Evolutionary conservation across 441 rosid species (phyloP).

Genomic region (Sinapis alba): DNA sequence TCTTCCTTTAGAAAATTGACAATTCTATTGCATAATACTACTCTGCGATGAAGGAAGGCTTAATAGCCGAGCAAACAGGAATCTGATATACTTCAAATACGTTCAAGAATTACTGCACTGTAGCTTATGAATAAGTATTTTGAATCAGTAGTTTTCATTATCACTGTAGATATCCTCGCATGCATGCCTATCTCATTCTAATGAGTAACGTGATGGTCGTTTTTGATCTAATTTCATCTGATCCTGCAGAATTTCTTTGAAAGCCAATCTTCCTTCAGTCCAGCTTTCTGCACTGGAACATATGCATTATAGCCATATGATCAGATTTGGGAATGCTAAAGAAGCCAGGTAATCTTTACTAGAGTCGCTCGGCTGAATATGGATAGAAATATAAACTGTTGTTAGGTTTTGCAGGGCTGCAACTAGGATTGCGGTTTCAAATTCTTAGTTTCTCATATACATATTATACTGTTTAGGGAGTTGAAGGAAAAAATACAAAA

Average conservation of each 20-base stretch:
- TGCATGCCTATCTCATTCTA: constrained; percentile 4
- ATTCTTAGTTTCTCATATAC: constrained; percentile 32
- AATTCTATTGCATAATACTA: constrained; percentile 3
- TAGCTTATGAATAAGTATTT: neutral
- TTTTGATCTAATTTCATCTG: constrained; percentile 8
- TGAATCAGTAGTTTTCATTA: constrained; percentile 8
- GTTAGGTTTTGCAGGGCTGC: neutral
- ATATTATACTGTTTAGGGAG: constrained; percentile 54
- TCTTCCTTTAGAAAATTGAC: neutral
- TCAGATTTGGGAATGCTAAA: constrained; percentile 84
- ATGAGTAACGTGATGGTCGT: constrained; percentile 2
- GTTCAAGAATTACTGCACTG: neutral
- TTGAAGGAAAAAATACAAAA: constrained; percentile 65
- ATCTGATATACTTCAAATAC: neutral
- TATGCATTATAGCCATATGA: constrained; percentile 97
- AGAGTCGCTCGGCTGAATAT: constrained; percentile 17
- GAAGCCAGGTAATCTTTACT: constrained; percentile 71
- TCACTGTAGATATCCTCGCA: neutral
- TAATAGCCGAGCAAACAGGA: constrained; percentile 9
- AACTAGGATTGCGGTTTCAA: constrained; percentile 11
- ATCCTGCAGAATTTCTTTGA: constrained; percentile 70
- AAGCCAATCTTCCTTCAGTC: constrained; percentile 68
- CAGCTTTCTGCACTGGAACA: constrained; percentile 89
- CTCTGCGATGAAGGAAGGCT: neutral
- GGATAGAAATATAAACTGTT: constrained; percentile 7